phyloP scores from a whole-genome alignment of 306 rosid genomes.

The Lathyrus oleraceus region DNA sequence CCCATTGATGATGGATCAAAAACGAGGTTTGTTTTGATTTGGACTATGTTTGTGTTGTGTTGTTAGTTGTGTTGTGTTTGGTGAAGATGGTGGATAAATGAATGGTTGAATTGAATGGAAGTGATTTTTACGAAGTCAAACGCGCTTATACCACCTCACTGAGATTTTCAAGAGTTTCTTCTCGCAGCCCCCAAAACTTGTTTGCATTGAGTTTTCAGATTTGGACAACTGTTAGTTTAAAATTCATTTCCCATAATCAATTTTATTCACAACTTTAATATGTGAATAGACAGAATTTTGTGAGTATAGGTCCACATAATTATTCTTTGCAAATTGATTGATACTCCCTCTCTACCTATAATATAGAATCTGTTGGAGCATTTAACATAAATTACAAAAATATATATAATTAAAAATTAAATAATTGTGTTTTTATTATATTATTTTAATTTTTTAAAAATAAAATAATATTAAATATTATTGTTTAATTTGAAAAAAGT shows the following conservation, averaged over 20 bases:
- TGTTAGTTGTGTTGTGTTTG: neutral
- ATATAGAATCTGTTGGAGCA: too few species aligned
- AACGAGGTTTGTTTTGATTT: neutral
- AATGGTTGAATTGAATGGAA: neutral
- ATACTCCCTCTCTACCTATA: too few species aligned
- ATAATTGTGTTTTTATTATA: too few species aligned
- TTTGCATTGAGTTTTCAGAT: neutral
- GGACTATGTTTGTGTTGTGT: neutral
- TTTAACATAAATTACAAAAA: too few species aligned
- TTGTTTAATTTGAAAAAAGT: too few species aligned
- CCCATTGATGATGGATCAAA: neutral
- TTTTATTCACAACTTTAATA: neutral
- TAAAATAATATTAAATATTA: too few species aligned
- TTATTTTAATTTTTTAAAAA: too few species aligned
- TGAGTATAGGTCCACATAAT: neutral
- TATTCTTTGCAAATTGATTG: too few species aligned
- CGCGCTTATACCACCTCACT: neutral
- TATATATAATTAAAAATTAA: too few species aligned
- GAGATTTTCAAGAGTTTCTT: neutral
- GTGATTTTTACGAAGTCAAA: slow-evolving; percentile 1
- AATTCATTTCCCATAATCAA: neutral
- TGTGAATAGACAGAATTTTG: neutral
- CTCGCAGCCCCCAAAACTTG: too few species aligned
- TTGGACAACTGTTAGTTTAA: neutral
- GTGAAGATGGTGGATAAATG: neutral